Evolutionary conservation across 139 green algal genomes (phyloP).

Genomic region (Spirogloea muscicola): DNA sequence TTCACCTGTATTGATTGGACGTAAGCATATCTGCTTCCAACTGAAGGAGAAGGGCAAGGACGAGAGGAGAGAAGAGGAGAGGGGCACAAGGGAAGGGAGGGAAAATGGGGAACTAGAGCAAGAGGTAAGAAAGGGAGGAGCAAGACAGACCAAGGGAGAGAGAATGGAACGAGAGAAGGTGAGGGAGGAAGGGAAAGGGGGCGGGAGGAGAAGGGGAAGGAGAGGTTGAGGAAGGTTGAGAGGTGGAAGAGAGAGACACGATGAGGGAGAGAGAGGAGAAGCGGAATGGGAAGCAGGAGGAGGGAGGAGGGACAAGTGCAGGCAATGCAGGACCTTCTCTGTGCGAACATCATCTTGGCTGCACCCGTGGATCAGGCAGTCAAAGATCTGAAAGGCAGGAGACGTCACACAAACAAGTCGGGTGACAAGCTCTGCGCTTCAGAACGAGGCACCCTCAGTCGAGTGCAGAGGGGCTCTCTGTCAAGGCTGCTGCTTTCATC

Average conservation of each 20-base stretch:
- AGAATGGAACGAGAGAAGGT: background rate
- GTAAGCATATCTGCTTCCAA: no score
- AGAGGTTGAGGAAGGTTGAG: background rate
- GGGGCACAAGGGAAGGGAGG: background rate
- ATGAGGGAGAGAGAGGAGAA: background rate
- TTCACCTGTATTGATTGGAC: no score
- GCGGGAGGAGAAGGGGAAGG: background rate
- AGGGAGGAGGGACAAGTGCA: background rate
- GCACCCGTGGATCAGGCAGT: constrained; percentile 21
- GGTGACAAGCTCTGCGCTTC: background rate
- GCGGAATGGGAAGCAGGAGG: background rate
- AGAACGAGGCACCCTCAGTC: background rate
- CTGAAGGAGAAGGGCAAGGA: background rate
- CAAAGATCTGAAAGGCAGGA: constrained; percentile 19
- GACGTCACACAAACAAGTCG: background rate
- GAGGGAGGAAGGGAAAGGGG: background rate
- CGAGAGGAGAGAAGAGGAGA: background rate
- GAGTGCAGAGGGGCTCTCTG: background rate
- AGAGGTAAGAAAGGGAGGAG: background rate
- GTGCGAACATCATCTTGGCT: no score
- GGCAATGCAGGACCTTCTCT: background rate
- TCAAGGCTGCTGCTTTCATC: background rate
- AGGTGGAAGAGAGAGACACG: background rate
- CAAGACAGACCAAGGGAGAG: no score
- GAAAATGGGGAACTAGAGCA: background rate